phyloP scores from a whole-genome alignment of 2,329 filamentous ascomycete species.

The Xylariaceae sp. region DNA sequence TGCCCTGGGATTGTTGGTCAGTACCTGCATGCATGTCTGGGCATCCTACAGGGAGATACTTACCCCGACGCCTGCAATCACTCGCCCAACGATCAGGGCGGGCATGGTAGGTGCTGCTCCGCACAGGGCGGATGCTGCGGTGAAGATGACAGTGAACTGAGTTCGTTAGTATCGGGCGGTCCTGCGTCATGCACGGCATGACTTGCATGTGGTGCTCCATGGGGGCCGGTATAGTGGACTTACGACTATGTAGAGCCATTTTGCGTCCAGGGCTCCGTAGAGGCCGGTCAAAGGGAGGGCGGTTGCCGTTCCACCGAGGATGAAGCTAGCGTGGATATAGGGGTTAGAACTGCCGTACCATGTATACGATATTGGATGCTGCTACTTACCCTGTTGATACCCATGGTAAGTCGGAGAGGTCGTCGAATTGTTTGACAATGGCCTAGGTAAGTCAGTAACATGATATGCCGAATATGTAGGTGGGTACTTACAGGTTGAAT shows the following conservation, averaged over 20 bases:
- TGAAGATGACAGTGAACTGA: conserved; percentile 17
- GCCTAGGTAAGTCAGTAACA: not conserved
- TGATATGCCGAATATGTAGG: not conserved
- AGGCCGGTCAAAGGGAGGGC: not conserved
- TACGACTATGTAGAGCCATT: conserved; percentile 32
- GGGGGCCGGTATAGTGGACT: not conserved
- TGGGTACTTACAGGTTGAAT: conserved; percentile 33
- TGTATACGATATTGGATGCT: not conserved
- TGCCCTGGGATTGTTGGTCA: conserved; percentile 24
- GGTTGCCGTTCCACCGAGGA: not conserved
- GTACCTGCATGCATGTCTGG: not conserved
- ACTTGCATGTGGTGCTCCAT: too few species aligned
- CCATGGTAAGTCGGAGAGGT: not conserved
- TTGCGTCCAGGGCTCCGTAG: conserved; percentile 36
- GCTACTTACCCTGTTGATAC: not conserved
- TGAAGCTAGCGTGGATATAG: not conserved
- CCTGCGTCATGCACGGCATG: too few species aligned
- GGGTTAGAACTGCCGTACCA: not conserved
- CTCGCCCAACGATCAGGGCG: conserved; percentile 43
- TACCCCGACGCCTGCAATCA: conserved; percentile 38
- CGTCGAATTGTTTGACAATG: not conserved
- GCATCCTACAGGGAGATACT: not conserved
- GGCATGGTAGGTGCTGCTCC: conserved; percentile 25
- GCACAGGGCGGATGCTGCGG: conserved; percentile 34
- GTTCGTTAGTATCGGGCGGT: not conserved